Evolutionary conservation across 352 stramenopile genomes (phyloP).

Genomic region (Phytopythium litorale): DNA sequence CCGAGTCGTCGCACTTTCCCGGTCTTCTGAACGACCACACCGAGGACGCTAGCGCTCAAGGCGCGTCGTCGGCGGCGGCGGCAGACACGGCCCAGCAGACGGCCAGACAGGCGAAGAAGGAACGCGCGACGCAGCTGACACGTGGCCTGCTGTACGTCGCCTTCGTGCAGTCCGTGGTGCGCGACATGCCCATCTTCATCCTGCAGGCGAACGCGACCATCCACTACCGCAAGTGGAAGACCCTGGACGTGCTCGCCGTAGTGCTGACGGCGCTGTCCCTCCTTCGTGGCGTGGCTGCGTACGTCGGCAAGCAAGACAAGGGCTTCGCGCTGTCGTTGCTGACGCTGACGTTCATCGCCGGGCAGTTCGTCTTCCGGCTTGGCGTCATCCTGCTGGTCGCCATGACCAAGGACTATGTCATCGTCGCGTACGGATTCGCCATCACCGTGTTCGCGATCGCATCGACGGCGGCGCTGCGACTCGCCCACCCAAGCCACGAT

Average conservation of each 20-base stretch:
- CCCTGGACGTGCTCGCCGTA: conserved; percentile 60
- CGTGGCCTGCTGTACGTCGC: conserved; percentile 37
- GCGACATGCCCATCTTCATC: conserved; percentile 68
- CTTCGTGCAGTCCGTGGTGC: conserved; percentile 70
- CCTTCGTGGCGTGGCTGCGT: conserved; percentile 32
- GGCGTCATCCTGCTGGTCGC: conserved; percentile 62
- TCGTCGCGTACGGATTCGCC: conserved; percentile 29
- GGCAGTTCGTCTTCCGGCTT: conserved; percentile 57
- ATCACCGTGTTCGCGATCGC: conserved; percentile 36
- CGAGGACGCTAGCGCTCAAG: conserved; percentile 3
- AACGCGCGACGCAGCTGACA: conserved; percentile 13
- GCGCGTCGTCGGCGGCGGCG: neutral
- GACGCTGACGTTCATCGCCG: conserved; percentile 41
- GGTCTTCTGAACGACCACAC: neutral
- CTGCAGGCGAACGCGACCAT: conserved; percentile 75
- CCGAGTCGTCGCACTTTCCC: conserved; percentile 1
- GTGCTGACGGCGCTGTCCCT: conserved; percentile 48
- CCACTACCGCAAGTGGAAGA: conserved; percentile 76
- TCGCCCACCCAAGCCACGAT: conserved; percentile 32
- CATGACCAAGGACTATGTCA: conserved; percentile 46
- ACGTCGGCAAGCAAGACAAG: conserved; percentile 43
- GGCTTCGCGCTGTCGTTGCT: conserved; percentile 20
- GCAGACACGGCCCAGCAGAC: neutral
- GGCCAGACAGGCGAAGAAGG: conserved; percentile 5
- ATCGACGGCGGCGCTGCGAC: conserved; percentile 24